Evolutionary conservation across 2,329 filamentous ascomycete genomes (phyloP).

Genomic region (Thelonectria olida): DNA sequence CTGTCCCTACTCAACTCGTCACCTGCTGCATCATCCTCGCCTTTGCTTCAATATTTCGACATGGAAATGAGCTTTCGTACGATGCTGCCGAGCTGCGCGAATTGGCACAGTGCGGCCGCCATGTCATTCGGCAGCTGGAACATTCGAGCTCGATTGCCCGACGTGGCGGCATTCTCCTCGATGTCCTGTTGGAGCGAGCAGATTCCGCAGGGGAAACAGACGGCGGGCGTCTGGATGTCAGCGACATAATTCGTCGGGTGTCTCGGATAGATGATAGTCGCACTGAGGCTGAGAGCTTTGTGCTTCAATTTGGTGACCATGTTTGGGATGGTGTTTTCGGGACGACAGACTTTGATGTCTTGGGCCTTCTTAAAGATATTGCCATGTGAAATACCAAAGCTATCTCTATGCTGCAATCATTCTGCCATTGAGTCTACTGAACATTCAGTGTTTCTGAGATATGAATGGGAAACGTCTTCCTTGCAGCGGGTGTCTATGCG

Average conservation of each 20-base stretch:
- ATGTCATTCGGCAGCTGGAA: not conserved
- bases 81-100: not conserved
- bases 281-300: not conserved
- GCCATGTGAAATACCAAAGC: not conserved
- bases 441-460: no score
- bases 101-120: not conserved
- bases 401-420: no score
- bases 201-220: not conserved
- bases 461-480: no score
- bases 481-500: no score
- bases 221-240: not conserved
- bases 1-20: not conserved
- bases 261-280: not conserved
- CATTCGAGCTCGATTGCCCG: not conserved
- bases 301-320: not conserved
- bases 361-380: not conserved
- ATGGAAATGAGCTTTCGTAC: not conserved
- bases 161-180: not conserved
- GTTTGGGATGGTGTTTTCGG: not conserved
- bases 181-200: not conserved
- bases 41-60: not conserved
- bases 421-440: no score
- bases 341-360: not conserved
- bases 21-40: conserved; percentile 5
- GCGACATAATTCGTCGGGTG: conserved; percentile 1